Base-by-base conservation (phyloP, 2,329 filamentous ascomycete genomes). In the Sporothrix curviconia region DNA sequence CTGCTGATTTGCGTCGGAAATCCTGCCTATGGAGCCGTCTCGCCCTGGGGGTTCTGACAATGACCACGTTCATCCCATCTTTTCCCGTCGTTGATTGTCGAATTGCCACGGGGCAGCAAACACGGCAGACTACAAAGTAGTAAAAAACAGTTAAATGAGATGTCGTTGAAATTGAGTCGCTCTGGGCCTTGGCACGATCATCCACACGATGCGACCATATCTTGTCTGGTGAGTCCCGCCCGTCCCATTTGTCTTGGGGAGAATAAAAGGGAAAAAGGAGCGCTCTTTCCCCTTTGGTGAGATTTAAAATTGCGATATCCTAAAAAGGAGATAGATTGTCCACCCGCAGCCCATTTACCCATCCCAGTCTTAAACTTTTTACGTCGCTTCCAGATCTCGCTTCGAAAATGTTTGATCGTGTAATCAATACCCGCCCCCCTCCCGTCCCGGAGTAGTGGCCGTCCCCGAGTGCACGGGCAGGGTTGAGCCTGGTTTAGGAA, bases 261-360 rank as follows among this genome's bases (percentile, higher is more conserved):
- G 11, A 24, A n/a, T n/a, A n/a, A n/a, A n/a, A n/a, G n/a, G n/a
- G n/a, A n/a, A n/a, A n/a, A n/a, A n/a, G n/a, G n/a, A n/a, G 46
- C 49, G 24, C n/a, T 53, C 37, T 42, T 40, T 53, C 50, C 50
- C 17, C 22, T 53, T 42, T 53, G 19, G 50, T 53, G 37, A 53
- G 42, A 43, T 53, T 53, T 53, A 53, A 53, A 43, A 53, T 53
- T 53, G 50, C 50, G 24, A 53, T 53, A 11, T 15, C 34, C 49
- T n/a, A 12, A 28, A 17, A 39, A n/a, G n/a, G n/a, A n/a, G n/a
- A n/a, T n/a, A n/a, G n/a, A n/a, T n/a, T n/a, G n/a, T n/a, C 37
- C 47, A 50, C 32, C 15, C 15, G 11, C 42, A 28, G 22, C 22
- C 14, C 34, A 32, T 37, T 39, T 37, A 30, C 17, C 17, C 28